Conservation (phyloP, 1,284 basidiomycete species). For the Cutaneotrichosporon daszewskae region DNA sequence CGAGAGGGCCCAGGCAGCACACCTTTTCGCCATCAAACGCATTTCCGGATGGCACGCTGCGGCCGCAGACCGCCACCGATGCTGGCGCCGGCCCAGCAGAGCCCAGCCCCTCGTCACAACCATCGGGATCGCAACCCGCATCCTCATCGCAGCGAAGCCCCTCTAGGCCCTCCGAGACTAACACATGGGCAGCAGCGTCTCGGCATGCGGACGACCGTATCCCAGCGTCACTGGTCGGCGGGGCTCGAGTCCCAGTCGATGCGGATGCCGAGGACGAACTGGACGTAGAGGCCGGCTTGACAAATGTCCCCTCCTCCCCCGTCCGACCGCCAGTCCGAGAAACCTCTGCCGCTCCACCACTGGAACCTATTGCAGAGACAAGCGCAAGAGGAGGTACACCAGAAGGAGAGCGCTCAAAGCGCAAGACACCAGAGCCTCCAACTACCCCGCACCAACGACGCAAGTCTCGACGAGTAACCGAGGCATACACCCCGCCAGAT, state of each 20-base stretch:
- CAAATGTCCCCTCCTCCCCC: neutral
- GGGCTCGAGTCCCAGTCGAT: too few relatives aligned
- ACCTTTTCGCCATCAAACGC: constrained; percentile 15
- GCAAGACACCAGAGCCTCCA: neutral
- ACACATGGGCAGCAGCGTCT: too few relatives aligned
- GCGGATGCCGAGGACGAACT: constrained; percentile 3
- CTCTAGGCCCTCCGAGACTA: too few relatives aligned
- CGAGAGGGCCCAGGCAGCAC: too few relatives aligned
- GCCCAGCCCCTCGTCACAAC: neutral
- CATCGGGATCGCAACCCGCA: too few relatives aligned
- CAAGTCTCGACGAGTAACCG: neutral
- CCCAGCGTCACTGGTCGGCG: too few relatives aligned
- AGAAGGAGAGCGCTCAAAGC: too few relatives aligned
- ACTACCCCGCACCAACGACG: neutral
- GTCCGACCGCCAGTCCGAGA: too few relatives aligned
- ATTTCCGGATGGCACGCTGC: constrained; percentile 8
- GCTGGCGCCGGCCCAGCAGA: neutral
- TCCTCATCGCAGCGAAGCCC: neutral
- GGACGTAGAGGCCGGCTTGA: constrained; percentile 4
- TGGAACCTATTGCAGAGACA: neutral
- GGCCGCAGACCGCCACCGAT: neutral
- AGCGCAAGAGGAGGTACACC: neutral
- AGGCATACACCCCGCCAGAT: neutral
- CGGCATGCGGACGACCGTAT: too few relatives aligned
- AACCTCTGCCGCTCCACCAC: too few relatives aligned